Percentiles rank a stretch among this genome's conserved stretches.
Evolutionary conservation across 2,329 filamentous ascomycete genomes (phyloP).

Genomic region (Penicillium corylophilum): DNA sequence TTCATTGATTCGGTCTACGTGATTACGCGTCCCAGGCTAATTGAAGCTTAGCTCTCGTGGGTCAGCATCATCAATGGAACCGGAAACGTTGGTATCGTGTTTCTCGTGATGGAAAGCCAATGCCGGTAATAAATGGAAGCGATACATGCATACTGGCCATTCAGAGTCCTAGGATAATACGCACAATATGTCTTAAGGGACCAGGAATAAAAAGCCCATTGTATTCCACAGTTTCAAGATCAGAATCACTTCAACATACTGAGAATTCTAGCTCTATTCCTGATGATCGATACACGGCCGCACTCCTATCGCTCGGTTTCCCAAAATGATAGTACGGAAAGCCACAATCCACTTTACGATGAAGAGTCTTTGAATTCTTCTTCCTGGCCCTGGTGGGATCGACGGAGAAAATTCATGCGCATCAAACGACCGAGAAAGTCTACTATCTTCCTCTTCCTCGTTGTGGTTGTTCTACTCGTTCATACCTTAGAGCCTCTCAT

Average conservation of each 20-base stretch:
- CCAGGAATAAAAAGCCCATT: not conserved
- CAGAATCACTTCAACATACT: not conserved
- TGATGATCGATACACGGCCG: not conserved
- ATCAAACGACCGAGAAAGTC: not conserved
- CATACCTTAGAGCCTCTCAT: slow-evolving; percentile 1
- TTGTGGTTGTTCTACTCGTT: not conserved
- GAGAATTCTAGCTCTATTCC: not conserved
- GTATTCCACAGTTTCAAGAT: not conserved
- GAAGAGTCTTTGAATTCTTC: not conserved
- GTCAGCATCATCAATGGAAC: not conserved
- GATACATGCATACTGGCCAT: not conserved
- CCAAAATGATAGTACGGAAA: not conserved
- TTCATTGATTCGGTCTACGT: too few species aligned
- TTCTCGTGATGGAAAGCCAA: not conserved
- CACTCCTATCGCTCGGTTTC: not conserved
- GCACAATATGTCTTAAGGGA: not conserved
- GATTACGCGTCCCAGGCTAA: not conserved
- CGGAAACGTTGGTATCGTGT: not conserved
- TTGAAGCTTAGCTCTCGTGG: not conserved
- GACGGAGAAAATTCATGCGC: not conserved
- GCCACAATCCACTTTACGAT: not conserved
- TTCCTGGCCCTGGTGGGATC: not conserved
- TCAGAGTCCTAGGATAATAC: not conserved
- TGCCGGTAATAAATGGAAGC: not conserved
- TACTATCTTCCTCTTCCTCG: not conserved